These are phyloP conservation scores for Jacaranda mimosifolia DNA, from an alignment of 257 asterid genomes.

Conservation along the genomic window DNA sequence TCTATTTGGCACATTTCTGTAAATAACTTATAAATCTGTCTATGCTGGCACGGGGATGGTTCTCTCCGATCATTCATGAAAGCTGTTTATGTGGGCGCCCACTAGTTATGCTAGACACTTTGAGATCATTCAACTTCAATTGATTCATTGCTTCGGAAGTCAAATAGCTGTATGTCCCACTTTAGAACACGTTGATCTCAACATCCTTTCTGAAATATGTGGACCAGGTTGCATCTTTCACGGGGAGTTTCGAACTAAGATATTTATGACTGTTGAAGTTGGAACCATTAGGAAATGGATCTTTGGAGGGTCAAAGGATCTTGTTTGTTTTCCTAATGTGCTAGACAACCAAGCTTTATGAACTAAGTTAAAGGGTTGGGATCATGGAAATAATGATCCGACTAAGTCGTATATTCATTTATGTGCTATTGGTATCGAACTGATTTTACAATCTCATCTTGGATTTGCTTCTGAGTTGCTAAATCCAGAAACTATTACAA, in stretches of 20 bases:
- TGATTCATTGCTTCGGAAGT: neutral
- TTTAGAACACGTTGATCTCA: neutral
- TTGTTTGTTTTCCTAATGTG: conserved; percentile 1
- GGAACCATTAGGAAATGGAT: neutral
- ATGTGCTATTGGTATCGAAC: neutral
- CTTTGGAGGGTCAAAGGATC: neutral
- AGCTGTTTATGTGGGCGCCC: neutral
- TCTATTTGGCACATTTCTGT: neutral
- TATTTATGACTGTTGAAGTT: conserved; percentile 10
- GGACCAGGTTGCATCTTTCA: neutral
- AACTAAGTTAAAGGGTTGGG: neutral
- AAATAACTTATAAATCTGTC: neutral
- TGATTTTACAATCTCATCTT: neutral
- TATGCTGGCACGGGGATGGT: neutral
- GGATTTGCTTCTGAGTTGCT: neutral
- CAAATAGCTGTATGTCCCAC: neutral
- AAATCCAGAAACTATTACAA: conserved; percentile 8
- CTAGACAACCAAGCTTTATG: neutral
- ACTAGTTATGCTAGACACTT: neutral
- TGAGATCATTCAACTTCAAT: neutral
- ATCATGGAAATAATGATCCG: conserved; percentile 5
- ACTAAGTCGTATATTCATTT: neutral
- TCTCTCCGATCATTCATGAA: neutral
- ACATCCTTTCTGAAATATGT: neutral
- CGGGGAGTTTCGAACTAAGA: neutral